Evolutionary conservation across 108 stramenopile species (phyloP).

Genomic region (Epithemia pelagica): DNA sequence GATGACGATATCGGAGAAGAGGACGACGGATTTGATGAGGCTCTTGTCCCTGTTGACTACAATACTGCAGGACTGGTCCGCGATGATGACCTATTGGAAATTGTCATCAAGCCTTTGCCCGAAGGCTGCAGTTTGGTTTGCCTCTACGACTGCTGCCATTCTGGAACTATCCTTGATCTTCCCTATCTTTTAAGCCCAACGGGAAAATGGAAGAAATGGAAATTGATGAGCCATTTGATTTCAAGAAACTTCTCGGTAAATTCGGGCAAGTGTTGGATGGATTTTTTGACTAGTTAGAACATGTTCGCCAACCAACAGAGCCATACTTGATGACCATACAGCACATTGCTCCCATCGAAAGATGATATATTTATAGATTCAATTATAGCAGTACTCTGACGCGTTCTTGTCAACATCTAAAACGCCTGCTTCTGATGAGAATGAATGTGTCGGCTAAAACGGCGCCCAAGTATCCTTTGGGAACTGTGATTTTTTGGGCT

Average conservation of each 20-base stretch:
- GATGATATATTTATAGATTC: too few species aligned
- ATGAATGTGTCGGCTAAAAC: too few species aligned
- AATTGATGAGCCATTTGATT: conserved; percentile 39
- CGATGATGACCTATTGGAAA: conserved; percentile 75
- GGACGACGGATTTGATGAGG: conserved; percentile 56
- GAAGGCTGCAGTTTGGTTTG: conserved; percentile 2
- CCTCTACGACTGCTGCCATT: conserved; percentile 53
- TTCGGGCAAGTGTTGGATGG: too few species aligned
- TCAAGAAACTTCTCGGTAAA: conserved; percentile 20
- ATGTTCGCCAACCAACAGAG: too few species aligned
- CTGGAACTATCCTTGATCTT: conserved; percentile 65
- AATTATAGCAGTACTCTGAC: too few species aligned
- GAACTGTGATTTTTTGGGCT: too few species aligned
- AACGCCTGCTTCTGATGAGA: too few species aligned
- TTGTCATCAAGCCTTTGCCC: conserved; percentile 42
- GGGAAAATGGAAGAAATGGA: conserved; percentile 34
- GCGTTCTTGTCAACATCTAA: too few species aligned
- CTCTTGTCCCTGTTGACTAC: conserved; percentile 82
- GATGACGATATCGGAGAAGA: conserved; percentile 31
- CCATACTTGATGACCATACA: too few species aligned
- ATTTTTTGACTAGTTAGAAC: too few species aligned
- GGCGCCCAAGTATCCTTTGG: too few species aligned
- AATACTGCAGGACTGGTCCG: conserved; percentile 37
- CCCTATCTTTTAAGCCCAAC: conserved; percentile 34
- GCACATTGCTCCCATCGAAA: too few species aligned